These are phyloP conservation scores for Kwoniella dendrophila DNA, from an alignment of 768 basidiomycete species.

Conservation along the genomic window DNA sequence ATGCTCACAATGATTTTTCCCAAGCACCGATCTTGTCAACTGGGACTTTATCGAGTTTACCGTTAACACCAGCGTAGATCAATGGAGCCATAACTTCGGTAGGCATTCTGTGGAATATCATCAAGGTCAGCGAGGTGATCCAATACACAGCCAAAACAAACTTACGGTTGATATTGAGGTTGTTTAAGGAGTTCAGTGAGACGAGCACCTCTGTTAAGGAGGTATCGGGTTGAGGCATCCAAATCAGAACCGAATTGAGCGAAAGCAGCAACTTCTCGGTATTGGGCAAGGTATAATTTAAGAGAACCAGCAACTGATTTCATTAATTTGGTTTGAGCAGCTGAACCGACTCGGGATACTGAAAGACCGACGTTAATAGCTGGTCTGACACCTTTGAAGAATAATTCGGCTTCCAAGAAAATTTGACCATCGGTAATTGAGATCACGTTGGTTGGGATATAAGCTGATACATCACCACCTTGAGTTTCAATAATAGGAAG, in stretches of 20 bases:
- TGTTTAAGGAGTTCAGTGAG: constrained; percentile 92
- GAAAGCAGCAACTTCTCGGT: constrained; percentile 91
- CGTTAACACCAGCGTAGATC: constrained; percentile 99
- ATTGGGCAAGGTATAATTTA: constrained; percentile 99
- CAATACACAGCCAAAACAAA: background rate
- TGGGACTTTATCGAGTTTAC: constrained; percentile 93
- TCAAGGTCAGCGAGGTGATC: background rate
- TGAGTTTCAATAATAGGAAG: constrained; percentile 98
- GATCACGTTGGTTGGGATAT: constrained; percentile 93
- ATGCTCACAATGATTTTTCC: constrained; percentile 64
- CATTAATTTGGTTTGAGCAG: constrained; percentile 99
- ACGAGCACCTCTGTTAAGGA: constrained; percentile 95
- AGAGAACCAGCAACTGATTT: constrained; percentile 99
- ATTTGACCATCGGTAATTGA: constrained; percentile 99
- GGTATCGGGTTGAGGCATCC: constrained; percentile 98
- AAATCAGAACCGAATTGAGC: constrained; percentile 99
- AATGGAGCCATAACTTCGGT: constrained; percentile 98
- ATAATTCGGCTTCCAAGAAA: constrained; percentile 99
- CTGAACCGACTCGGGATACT: constrained; percentile 99
- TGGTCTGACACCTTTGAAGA: constrained; percentile 99
- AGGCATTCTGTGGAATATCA: constrained; percentile 65
- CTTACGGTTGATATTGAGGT: constrained; percentile 75
- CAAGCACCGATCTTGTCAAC: constrained; percentile 75
- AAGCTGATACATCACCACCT: constrained; percentile 99
- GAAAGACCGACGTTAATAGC: constrained; percentile 99